Base-by-base conservation (phyloP, 2,329 filamentous ascomycete genomes). In the Ceratocystis papillata region DNA sequence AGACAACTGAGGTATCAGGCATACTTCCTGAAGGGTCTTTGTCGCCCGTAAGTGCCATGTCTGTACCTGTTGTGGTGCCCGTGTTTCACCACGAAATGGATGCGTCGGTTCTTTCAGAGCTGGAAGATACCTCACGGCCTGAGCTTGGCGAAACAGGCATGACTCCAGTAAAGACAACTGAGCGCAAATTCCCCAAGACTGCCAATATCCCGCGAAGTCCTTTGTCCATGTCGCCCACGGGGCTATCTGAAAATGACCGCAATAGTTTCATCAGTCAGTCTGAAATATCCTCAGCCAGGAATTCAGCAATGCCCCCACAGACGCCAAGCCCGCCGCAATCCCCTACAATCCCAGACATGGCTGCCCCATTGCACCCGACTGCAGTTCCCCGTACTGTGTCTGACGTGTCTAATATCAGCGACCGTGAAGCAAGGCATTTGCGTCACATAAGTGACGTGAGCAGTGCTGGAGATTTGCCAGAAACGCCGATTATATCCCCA, bases 391-490 rank as follows among this genome's bases (percentile, higher is more conserved):
- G 71, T 57, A 70, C 75, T 30, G 72, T 73, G 45, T 78, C 77
- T n/a, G 76, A 74, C 63, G 70, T 79, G 17, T 79, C 77, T 17
- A 73, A 73, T 37, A 68, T 79, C 33, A 78, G 75, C 70, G 76
- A 78, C 46, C 72, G 74, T 8, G 76, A 79, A 25, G 69, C 73
- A 12, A 67, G 73, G 10, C 78, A 79, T 66, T 69, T 78, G 64
- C 74, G 78, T 1, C 74, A 78, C 48, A 72, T 76, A 57, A 79
- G 77, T 71, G 76, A 77, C 67, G 72, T 72, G 28, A 76, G 73
- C 66, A 76, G 75, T 44, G 41, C 66, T 17, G 66, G 67, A 1
- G 66, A 61, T 8, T 25, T 4, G 2, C 12, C 45, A 10, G 48
- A 46, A 6, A 15, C 30, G 20, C 45, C 41, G 3, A 30, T 66